Conservation (phyloP, 1,284 basidiomycete species). For the Trichosporon faecale region DNA sequence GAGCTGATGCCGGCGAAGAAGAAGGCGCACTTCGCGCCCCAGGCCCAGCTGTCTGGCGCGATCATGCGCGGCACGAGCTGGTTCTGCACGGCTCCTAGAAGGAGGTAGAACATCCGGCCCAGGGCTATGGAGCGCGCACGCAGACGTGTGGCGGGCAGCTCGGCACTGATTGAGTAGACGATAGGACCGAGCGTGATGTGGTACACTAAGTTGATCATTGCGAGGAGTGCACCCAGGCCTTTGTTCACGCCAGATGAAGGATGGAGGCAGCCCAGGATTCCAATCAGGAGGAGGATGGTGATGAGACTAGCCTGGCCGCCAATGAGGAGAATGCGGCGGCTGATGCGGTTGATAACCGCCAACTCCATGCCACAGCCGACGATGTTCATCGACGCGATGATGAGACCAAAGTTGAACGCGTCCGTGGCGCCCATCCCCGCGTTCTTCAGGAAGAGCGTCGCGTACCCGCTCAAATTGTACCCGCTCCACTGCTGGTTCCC, state of each 20-base stretch:
- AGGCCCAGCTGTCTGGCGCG: slow-evolving; percentile 16
- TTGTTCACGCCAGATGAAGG: background rate
- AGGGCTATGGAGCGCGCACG: slow-evolving; percentile 54
- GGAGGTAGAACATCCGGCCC: slow-evolving; percentile 51
- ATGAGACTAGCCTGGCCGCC: background rate
- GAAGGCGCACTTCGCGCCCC: slow-evolving; percentile 19
- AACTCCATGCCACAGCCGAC: slow-evolving; percentile 36
- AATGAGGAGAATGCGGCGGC: slow-evolving; percentile 50
- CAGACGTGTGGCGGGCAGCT: slow-evolving; percentile 23
- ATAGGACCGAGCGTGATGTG: slow-evolving; percentile 35
- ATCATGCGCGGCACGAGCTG: slow-evolving; percentile 52
- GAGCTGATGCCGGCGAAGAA: slow-evolving; percentile 18
- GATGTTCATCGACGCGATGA: slow-evolving; percentile 38
- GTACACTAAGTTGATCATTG: slow-evolving; percentile 33
- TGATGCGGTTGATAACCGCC: slow-evolving; percentile 41
- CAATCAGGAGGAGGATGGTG: slow-evolving; percentile 7
- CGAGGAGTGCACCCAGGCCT: slow-evolving; percentile 19
- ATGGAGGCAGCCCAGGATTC: slow-evolving; percentile 5
- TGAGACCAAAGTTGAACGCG: slow-evolving; percentile 19
- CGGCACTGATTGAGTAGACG: slow-evolving; percentile 21
- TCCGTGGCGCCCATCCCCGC: slow-evolving; percentile 42
- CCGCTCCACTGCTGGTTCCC: slow-evolving; percentile 32
- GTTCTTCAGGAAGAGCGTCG: slow-evolving; percentile 25
- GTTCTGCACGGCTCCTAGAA: slow-evolving; percentile 43
- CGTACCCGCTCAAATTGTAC: slow-evolving; percentile 15